These are phyloP conservation scores for Neonectria coccinea DNA, from an alignment of 2,329 filamentous ascomycete genomes.

Conservation along the genomic window DNA sequence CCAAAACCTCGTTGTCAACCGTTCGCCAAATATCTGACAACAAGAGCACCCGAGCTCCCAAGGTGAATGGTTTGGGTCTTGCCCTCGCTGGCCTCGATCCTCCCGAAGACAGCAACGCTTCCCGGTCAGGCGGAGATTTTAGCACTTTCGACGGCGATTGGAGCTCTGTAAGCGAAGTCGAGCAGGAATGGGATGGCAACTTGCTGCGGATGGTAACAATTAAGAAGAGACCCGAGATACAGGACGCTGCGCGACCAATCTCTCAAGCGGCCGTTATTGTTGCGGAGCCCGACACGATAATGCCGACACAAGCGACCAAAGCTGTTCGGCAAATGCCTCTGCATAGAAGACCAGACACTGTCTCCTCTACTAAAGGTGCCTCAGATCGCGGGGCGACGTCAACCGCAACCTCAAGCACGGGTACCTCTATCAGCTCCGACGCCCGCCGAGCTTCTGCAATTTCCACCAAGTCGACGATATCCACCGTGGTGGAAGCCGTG, in stretches of 20 bases:
- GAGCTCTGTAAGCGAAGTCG: constrained; percentile 60
- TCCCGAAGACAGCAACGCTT: constrained; percentile 55
- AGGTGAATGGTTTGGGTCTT: constrained; percentile 55
- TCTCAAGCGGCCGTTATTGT: constrained; percentile 54
- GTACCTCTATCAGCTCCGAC: constrained; percentile 57
- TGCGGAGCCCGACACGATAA: constrained; percentile 60
- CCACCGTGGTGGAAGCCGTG: constrained; percentile 69
- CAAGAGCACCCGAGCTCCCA: constrained; percentile 28
- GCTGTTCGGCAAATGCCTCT: constrained; percentile 61
- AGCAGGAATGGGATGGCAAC: constrained; percentile 67
- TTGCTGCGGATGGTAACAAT: constrained; percentile 66
- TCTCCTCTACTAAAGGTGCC: constrained; percentile 36
- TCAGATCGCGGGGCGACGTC: constrained; percentile 41
- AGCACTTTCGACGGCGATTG: constrained; percentile 70
- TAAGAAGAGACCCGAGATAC: constrained; percentile 57
- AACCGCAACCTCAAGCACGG: constrained; percentile 52
- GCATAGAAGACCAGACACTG: constrained; percentile 53
- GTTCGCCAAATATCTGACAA: constrained; percentile 53
- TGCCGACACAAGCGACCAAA: constrained; percentile 65
- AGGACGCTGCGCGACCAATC: constrained; percentile 41
- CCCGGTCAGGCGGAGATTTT: constrained; percentile 61
- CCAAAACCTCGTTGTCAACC: constrained; percentile 58
- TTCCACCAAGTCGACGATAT: constrained; percentile 66
- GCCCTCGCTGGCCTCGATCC: constrained; percentile 58
- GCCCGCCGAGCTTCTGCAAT: constrained; percentile 63